Evolutionary conservation across 2,329 filamentous ascomycete genomes (phyloP).

Genomic region (Furcasterigmium furcatum): DNA sequence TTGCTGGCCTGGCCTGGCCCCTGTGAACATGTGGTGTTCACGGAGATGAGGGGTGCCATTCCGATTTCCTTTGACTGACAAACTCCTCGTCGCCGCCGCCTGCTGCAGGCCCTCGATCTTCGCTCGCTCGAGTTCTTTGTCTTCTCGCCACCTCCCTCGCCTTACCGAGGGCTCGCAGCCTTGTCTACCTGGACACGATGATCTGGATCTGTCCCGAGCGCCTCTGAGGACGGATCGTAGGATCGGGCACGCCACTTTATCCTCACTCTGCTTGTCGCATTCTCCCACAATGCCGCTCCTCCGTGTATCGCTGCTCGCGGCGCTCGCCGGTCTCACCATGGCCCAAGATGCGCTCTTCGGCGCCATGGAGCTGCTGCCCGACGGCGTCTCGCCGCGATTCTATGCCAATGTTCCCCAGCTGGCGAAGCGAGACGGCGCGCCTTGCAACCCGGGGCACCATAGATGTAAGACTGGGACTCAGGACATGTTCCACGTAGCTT

Average conservation of each 20-base stretch:
- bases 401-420: constrained; percentile 9
- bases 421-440: constrained; percentile 9
- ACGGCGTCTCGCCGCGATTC: constrained; percentile 10
- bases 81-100: background rate
- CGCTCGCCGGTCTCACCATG: background rate
- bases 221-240: background rate
- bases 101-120: background rate
- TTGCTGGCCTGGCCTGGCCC: too few species aligned
- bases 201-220: background rate
- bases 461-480: constrained; percentile 8
- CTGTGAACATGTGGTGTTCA: too few species aligned
- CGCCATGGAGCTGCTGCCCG: constrained; percentile 9
- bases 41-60: too few species aligned
- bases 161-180: background rate
- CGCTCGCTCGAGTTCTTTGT: background rate
- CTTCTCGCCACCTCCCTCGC: background rate
- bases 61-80: too few species aligned
- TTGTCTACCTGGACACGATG: background rate
- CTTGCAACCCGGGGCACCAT: constrained; percentile 7
- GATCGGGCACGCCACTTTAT: background rate
- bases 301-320: background rate
- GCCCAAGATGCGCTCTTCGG: constrained; percentile 5
- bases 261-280: background rate
- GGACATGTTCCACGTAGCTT: too few species aligned
- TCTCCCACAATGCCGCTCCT: background rate